Percentiles rank a stretch among this genome's conserved stretches.
Conservation (phyloP, 345 rosid species). For the Microthlaspi erraticum region DNA sequence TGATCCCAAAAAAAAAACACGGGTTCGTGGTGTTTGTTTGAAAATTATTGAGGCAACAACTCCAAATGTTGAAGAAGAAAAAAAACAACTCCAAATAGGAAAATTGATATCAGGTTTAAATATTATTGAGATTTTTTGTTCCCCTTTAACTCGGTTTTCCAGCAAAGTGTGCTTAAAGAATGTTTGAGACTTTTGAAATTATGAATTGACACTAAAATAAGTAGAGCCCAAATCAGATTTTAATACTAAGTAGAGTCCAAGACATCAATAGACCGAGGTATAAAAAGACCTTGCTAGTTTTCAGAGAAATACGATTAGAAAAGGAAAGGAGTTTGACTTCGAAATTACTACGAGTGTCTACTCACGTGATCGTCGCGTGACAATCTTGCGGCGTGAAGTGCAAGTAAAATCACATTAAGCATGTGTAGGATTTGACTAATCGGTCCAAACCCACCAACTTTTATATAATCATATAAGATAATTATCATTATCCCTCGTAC, state of each 20-base stretch:
- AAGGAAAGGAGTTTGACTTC: slow-evolving; percentile 16
- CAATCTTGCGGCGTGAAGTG: slow-evolving; percentile 36
- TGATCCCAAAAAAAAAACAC: too few species aligned
- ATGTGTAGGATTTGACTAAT: slow-evolving; percentile 31
- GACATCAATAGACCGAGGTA: slow-evolving; percentile 1
- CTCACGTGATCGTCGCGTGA: slow-evolving; percentile 38
- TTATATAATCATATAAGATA: not conserved
- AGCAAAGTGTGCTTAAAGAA: slow-evolving; percentile 35
- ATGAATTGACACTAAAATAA: not conserved
- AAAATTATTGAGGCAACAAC: slow-evolving; percentile 32
- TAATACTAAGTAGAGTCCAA: slow-evolving; percentile 28
- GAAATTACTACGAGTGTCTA: not conserved
- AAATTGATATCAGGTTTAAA: slow-evolving; percentile 23
- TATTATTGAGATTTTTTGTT: slow-evolving; percentile 29
- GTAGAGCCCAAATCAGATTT: slow-evolving; percentile 40
- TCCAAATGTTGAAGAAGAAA: slow-evolving; percentile 27
- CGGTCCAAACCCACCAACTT: slow-evolving; percentile 15
- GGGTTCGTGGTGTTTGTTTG: not conserved
- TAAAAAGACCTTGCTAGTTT: not conserved
- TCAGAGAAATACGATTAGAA: slow-evolving; percentile 5
- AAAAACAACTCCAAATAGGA: slow-evolving; percentile 27
- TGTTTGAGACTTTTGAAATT: not conserved
- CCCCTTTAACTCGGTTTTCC: slow-evolving; percentile 27
- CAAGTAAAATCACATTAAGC: slow-evolving; percentile 34
- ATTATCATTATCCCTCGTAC: not conserved